Evolutionary conservation across 2,329 filamentous ascomycete genomes (phyloP), one percentile per base, ranked within the genome.

Genomic region (Capronia americana): DNA sequence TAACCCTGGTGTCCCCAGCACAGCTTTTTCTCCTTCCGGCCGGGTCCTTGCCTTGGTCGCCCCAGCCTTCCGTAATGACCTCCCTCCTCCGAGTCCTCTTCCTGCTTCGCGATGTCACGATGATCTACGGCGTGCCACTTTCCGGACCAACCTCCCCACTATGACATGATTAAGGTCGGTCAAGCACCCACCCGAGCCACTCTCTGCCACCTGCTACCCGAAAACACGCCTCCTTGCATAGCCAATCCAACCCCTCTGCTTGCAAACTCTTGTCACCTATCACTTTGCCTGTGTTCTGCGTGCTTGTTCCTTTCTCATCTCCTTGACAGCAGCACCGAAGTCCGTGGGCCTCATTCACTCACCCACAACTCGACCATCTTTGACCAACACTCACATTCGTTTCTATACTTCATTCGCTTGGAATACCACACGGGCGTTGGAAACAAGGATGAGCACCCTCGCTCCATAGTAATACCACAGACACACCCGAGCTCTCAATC

Each of bases 131-230:
- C 24, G 10, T 60, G 58, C 24, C 32, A 41, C 58, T 61, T 20
- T 53, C 28, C 11, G 26, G 24, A 24, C 58, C 46, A 61, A 38
- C 58, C 58, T 34, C 58, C 38, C 58, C 58, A 61, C 58, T 53
- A 59, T 61, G 58, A 61, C 58, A 61, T 61, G 58, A 61, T 61
- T 55, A 61, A 61, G 48, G 58, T 59, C 57, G 57, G 30, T 34
- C 26, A 48, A 32, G 48, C 28, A 30, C n/a, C 58, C 48, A 32
- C 58, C 17, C 50, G 17, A 30, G 11, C 58, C 48, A 32, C 48
- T 26, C 34, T 24, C 32, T 24, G 11, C 20, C 23, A 23, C 11
- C 28, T 41, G 24, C 11, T 38, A 26, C 44, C 48, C 44, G 24
- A 46, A 38, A 60, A 44, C 57, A 64, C 55, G 44, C 44, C 55